Evolutionary conservation across 2,329 filamentous ascomycete species (phyloP).

Genomic region (Pyricularia grisea): DNA sequence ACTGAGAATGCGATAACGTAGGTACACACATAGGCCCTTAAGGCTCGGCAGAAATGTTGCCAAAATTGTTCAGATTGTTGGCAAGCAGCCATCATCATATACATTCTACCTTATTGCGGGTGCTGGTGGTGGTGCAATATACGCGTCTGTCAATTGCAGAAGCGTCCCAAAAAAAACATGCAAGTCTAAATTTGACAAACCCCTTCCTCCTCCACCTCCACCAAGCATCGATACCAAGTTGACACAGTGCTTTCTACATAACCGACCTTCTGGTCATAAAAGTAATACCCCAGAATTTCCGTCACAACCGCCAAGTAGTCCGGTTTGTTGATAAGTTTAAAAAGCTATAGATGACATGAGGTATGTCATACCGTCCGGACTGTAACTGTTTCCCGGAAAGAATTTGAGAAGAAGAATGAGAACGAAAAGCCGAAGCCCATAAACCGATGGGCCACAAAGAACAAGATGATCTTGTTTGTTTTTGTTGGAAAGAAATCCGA

Average conservation of each 20-base stretch:
- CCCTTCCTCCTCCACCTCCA: neutral
- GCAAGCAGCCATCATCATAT: neutral
- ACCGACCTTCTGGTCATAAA: neutral
- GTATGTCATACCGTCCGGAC: neutral
- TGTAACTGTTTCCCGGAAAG: neutral
- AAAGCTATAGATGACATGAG: neutral
- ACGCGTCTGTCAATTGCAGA: neutral
- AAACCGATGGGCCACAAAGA: neutral
- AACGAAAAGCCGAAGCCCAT: neutral
- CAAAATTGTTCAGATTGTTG: neutral
- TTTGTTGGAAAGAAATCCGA: neutral
- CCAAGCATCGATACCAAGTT: neutral
- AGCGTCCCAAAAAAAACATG: neutral
- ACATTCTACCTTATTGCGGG: neutral
- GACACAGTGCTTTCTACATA: neutral
- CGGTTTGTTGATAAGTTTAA: neutral
- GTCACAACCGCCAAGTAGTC: neutral
- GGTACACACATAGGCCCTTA: neutral
- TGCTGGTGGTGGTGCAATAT: neutral
- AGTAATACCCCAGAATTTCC: neutral
- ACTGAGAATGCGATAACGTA: neutral
- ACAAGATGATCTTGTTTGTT: neutral
- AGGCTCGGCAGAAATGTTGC: neutral
- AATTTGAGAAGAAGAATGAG: neutral
- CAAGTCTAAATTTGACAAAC: neutral